Base-by-base conservation (phyloP, 2,329 filamentous ascomycete genomes). In the Colletotrichum eremochloae region DNA sequence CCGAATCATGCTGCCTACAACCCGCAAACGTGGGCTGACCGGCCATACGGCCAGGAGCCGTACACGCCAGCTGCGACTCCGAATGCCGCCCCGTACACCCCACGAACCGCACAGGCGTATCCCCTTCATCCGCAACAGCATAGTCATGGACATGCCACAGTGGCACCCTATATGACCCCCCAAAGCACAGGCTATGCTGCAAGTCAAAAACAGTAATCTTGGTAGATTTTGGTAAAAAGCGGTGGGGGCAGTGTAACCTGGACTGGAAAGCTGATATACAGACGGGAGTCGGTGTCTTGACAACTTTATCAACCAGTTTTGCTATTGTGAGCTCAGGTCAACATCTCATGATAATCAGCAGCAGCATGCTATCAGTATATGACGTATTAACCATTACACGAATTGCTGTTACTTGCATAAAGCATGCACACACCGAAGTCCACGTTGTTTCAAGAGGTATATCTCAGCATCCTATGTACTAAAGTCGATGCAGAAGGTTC, bases 21-120 rank as follows among this genome's bases (percentile, higher is more conserved):
- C 24, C 46, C 31, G 11, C 53, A 29, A 9, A 40, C 42, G 12
- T 40, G 63, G 42, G 46, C 31, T 6, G 63, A 8, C 9, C 63
- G 12, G 11, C 38, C 63, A 15, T 18, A 56, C 24, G 63, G 50
- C 1, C 63, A 57, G 50, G 63, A 42, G 20, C 63, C 52, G 44
- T 67, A 67, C 42, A 67, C 63, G 20, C 63, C 63, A 20, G 53
- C 53, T 18, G 53, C 63, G 8, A 67, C 63, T 4, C 63, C 63
- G n/a, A 42, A 42, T 9, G 18, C 33, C 8, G 18, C 33, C 8
- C 20, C 33, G 2, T 40, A 15, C 11, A 15, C 7, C 2, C 55
- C 20, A 5, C 36, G 40, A 24, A 6, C n/a, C 18, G 12, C 33
- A 24, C 36, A n/a, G 7, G 36, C 20, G 11, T n/a, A 57, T 8